phyloP scores from a whole-genome alignment of 768 basidiomycete genomes.

The Hortiboletus flavorubellus region DNA sequence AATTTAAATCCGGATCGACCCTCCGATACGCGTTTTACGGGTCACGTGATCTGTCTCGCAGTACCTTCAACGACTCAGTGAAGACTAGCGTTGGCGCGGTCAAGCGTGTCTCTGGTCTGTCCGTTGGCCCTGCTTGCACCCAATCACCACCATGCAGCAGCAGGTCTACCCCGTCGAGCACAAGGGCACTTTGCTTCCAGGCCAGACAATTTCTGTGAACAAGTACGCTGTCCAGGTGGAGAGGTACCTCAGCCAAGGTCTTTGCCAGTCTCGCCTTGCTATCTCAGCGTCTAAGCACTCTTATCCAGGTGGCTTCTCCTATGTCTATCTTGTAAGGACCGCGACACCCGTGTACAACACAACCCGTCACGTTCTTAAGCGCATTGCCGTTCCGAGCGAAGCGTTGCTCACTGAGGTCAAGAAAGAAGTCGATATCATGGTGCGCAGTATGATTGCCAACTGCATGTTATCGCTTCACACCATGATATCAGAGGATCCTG shows the following conservation, averaged over 20 bases:
- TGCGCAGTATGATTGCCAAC: slow-evolving; percentile 35
- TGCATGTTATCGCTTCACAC: slow-evolving; percentile 26
- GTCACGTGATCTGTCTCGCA: slow-evolving; percentile 13
- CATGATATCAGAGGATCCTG: slow-evolving; percentile 65
- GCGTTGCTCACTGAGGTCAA: slow-evolving; percentile 88
- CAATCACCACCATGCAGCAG: slow-evolving; percentile 33
- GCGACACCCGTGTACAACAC: slow-evolving; percentile 85
- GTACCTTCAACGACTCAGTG: neutral
- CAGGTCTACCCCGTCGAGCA: slow-evolving; percentile 42
- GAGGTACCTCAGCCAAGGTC: slow-evolving; percentile 94
- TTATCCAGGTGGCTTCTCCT: slow-evolving; percentile 86
- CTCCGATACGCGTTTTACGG: neutral
- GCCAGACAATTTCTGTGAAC: slow-evolving; percentile 87
- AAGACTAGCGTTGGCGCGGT: neutral
- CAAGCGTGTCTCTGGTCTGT: slow-evolving; percentile 4
- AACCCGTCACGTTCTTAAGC: slow-evolving; percentile 94
- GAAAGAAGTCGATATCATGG: slow-evolving; percentile 99
- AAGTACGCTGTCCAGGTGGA: slow-evolving; percentile 90
- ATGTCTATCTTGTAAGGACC: slow-evolving; percentile 94
- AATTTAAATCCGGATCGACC: neutral
- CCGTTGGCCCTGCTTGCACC: slow-evolving; percentile 1
- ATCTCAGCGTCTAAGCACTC: slow-evolving; percentile 11
- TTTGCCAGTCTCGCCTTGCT: slow-evolving; percentile 3
- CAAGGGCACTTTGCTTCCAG: slow-evolving; percentile 72
- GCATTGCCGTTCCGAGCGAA: slow-evolving; percentile 90